Evolutionary conservation across 208 protist species (phyloP).

Genomic region (Trypanosoma scelopori): DNA sequence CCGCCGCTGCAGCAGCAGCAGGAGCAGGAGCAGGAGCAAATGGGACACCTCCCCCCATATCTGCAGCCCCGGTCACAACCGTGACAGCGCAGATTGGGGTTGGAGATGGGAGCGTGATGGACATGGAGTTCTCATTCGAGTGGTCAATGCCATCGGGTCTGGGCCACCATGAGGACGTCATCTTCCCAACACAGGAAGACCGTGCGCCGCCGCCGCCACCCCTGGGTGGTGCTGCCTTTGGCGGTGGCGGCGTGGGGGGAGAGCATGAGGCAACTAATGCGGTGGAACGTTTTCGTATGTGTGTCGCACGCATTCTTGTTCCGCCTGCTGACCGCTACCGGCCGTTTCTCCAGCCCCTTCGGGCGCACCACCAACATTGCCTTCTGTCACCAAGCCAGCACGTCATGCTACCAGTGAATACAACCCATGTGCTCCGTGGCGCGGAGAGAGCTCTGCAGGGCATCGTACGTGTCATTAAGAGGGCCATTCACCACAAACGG

Average conservation of each 20-base stretch:
- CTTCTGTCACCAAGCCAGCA: conserved; percentile 8
- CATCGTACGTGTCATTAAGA: background rate
- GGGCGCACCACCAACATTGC: background rate
- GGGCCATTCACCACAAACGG: background rate
- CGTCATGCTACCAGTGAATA: conserved; percentile 8
- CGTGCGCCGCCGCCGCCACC: background rate
- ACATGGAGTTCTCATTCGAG: conserved; percentile 13
- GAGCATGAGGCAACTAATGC: background rate
- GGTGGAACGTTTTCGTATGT: conserved; percentile 13
- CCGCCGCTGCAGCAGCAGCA: background rate
- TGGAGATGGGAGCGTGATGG: background rate
- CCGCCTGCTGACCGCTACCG: conserved; percentile 2
- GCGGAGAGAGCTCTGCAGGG: background rate
- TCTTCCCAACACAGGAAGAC: conserved; percentile 1
- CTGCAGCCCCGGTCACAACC: background rate
- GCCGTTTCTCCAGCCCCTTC: background rate
- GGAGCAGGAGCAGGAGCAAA: background rate
- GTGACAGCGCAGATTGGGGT: background rate
- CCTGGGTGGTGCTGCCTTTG: background rate
- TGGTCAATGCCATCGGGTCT: conserved; percentile 6
- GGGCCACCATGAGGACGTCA: conserved; percentile 1
- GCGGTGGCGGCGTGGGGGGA: background rate
- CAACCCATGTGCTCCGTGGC: conserved; percentile 4
- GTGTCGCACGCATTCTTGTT: conserved; percentile 1
- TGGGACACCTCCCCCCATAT: background rate